Evolutionary conservation across 2,329 filamentous ascomycete genomes (phyloP).

Genomic region (Aspergillus sp.): DNA sequence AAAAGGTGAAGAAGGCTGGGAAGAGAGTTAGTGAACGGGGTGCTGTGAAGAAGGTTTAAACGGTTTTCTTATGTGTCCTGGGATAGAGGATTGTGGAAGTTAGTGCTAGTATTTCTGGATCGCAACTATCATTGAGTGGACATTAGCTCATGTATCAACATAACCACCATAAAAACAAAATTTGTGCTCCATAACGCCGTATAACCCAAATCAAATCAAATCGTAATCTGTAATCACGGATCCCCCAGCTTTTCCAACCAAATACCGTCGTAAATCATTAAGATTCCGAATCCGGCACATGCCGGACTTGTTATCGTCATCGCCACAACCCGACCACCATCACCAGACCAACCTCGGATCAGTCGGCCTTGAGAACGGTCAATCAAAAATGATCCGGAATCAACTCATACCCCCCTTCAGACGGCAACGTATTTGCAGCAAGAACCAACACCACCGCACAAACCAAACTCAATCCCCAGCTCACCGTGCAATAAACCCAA

Average conservation of each 20-base stretch:
- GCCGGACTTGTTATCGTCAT: not conserved
- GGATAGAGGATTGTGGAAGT: not conserved
- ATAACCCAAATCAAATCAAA: not conserved
- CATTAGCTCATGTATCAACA: not conserved
- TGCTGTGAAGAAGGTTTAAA: slow-evolving; percentile 4
- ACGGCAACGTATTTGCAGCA: slow-evolving; percentile 64
- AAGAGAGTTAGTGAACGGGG: slow-evolving; percentile 3
- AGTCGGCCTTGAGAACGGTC: not conserved
- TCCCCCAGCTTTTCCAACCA: not conserved
- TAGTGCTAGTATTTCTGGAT: not conserved
- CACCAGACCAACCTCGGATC: not conserved
- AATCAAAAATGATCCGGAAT: slow-evolving; percentile 44
- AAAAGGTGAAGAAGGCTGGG: not conserved
- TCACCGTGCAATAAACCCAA: slow-evolving; percentile 65
- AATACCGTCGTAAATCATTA: not conserved
- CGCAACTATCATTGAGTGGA: not conserved
- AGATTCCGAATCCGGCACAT: not conserved
- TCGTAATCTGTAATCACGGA: not conserved
- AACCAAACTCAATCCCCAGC: slow-evolving; percentile 50
- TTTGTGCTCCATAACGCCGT: no score
- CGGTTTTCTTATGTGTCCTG: not conserved
- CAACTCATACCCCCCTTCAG: slow-evolving; percentile 81
- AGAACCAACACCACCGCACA: slow-evolving; percentile 54
- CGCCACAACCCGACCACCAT: not conserved
- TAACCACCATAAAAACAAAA: no score